These are phyloP conservation scores for Halenospora varia DNA, from an alignment of 495 filamentous ascomycete genomes.

Conservation along the genomic window DNA sequence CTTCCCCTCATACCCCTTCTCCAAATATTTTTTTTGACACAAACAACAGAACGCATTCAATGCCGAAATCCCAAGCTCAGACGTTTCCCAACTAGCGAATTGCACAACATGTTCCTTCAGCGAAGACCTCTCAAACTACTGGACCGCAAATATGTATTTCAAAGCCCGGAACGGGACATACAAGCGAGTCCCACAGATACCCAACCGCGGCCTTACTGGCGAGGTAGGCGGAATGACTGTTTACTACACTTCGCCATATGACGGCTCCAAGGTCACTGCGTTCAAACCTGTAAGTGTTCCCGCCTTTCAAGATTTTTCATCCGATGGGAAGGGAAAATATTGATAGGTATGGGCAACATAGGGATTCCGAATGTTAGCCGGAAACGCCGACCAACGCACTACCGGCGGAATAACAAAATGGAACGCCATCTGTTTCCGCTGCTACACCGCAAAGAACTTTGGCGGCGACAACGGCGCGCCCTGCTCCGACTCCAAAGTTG, in stretches of 20 bases:
- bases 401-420: constrained; percentile 23
- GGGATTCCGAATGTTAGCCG: constrained; percentile 72
- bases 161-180: constrained; percentile 58
- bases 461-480: constrained; percentile 38
- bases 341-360: too few relatives aligned
- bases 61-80: constrained; percentile 50
- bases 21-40: neutral
- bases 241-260: constrained; percentile 1
- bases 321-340: too few relatives aligned
- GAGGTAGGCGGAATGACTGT: neutral
- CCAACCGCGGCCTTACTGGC: constrained; percentile 54
- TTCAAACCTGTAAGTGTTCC: too few relatives aligned
- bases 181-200: constrained; percentile 55
- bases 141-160: constrained; percentile 61
- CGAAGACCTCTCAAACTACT: constrained; percentile 65
- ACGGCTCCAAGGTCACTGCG: constrained; percentile 22
- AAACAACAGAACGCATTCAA: neutral
- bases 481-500: too few relatives aligned
- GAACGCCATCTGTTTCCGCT: constrained; percentile 43
- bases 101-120: constrained; percentile 59
- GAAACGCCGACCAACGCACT: constrained; percentile 49
- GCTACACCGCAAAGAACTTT: constrained; percentile 37
- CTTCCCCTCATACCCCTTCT: too few relatives aligned
- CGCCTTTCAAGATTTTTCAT: too few relatives aligned
- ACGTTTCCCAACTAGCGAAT: constrained; percentile 51